A percentile compares a stretch with the other conserved stretches of the same genome.
Conservation (phyloP, 768 basidiomycete species). For the Mycena maculata region DNA sequence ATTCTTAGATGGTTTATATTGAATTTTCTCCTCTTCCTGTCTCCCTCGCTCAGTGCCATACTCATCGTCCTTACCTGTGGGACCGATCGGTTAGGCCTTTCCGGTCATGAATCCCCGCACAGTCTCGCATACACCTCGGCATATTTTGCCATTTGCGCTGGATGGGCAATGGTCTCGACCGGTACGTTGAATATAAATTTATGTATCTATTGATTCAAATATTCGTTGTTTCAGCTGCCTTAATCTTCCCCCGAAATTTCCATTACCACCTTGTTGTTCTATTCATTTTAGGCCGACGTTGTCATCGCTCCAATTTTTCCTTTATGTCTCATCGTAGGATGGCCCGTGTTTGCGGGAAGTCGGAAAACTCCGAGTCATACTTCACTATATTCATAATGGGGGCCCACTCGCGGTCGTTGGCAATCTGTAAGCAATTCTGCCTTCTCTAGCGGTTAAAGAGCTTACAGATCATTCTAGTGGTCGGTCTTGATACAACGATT, state of each 20-base stretch:
- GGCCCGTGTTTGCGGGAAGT: not conserved
- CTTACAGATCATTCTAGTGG: not conserved
- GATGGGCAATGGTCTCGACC: not conserved
- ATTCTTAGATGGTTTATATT: not conserved
- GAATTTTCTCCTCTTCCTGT: not conserved
- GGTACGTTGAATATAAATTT: not conserved
- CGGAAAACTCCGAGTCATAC: not conserved
- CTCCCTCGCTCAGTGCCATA: not conserved
- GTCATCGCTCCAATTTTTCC: slow-evolving; percentile 13
- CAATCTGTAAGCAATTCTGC: not conserved
- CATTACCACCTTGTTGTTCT: not conserved
- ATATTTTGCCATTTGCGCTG: not conserved
- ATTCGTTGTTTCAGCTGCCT: not conserved
- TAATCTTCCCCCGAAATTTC: not conserved
- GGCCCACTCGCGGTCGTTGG: not conserved
- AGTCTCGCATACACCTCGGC: not conserved
- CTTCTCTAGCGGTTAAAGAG: not conserved
- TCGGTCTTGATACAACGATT: not conserved
- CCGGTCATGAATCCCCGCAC: not conserved
- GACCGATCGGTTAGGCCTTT: not conserved
- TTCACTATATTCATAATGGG: slow-evolving; percentile 4
- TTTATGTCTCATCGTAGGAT: slow-evolving; percentile 6
- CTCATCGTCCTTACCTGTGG: not conserved
- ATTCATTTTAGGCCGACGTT: not conserved
- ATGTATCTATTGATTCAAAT: not conserved